Conservation (phyloP, 495 filamentous ascomycete species). For the Saxophila tyrrhenica region DNA sequence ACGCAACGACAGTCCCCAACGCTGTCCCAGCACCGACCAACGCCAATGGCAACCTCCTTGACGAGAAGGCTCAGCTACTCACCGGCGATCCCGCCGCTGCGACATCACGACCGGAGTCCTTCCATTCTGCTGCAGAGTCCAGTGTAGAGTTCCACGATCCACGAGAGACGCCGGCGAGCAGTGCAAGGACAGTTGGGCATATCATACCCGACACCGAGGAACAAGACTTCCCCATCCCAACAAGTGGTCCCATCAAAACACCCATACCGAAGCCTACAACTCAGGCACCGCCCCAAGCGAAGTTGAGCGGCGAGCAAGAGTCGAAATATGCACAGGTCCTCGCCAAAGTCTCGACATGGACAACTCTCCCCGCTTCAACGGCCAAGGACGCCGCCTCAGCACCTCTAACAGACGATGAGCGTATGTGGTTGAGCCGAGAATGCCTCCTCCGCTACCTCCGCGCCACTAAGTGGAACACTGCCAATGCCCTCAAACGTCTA, state of each 20-base stretch:
- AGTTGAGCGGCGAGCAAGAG: slow-evolving; percentile 65
- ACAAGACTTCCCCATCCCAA: slow-evolving; percentile 6
- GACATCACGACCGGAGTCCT: background rate
- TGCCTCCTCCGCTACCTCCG: slow-evolving; percentile 88
- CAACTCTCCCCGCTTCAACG: slow-evolving; percentile 51
- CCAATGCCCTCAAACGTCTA: slow-evolving; percentile 65
- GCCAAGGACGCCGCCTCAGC: slow-evolving; percentile 46
- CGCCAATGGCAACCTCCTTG: background rate
- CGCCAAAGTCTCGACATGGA: slow-evolving; percentile 54
- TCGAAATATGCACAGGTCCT: slow-evolving; percentile 70
- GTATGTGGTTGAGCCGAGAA: slow-evolving; percentile 80
- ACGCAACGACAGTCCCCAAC: background rate
- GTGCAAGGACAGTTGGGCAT: background rate
- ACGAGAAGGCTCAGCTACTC: background rate
- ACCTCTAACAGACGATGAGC: slow-evolving; percentile 67
- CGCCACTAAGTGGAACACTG: slow-evolving; percentile 78
- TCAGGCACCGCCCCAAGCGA: slow-evolving; percentile 36
- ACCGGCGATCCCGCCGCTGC: background rate
- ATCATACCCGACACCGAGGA: background rate
- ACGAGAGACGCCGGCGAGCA: slow-evolving; percentile 13
- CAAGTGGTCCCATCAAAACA: slow-evolving; percentile 47
- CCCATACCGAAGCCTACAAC: slow-evolving; percentile 55
- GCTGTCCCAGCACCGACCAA: background rate
- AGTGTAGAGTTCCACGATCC: slow-evolving; percentile 10
- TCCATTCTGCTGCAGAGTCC: slow-evolving; percentile 10